Conservation (phyloP, 306 rosid species). For the Crotalaria pallida region DNA sequence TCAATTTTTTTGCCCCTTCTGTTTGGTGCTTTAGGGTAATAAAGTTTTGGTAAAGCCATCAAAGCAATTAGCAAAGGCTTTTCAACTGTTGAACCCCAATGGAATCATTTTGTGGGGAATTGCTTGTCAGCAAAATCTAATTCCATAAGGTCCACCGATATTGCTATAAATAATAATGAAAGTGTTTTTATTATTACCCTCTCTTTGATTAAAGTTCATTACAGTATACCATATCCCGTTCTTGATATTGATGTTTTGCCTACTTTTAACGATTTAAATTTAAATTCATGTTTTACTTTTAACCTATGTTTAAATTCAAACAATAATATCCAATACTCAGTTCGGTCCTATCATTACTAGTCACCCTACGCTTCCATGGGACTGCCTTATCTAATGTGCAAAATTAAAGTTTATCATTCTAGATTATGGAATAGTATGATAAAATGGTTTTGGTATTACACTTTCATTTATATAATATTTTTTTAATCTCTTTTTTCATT, state of each 20-base stretch:
- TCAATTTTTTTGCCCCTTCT: constrained; percentile 9
- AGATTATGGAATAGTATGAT: too few relatives aligned
- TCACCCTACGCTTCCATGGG: too few relatives aligned
- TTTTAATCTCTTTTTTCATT: too few relatives aligned
- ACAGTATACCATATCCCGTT: not conserved
- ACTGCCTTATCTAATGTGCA: too few relatives aligned
- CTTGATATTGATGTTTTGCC: not conserved
- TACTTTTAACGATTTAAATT: not conserved
- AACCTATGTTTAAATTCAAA: too few relatives aligned
- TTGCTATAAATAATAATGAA: constrained; percentile 22
- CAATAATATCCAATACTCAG: too few relatives aligned
- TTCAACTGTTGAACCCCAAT: not conserved
- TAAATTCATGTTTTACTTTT: too few relatives aligned
- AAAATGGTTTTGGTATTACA: too few relatives aligned
- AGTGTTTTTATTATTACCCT: not conserved
- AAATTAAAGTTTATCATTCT: too few relatives aligned
- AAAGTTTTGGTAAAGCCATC: not conserved
- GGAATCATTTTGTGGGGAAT: constrained; percentile 28
- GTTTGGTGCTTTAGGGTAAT: constrained; percentile 11
- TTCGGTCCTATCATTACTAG: not conserved
- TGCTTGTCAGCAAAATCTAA: constrained; percentile 14
- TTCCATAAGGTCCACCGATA: constrained; percentile 31
- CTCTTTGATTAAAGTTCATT: not conserved
- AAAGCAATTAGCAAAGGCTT: not conserved
- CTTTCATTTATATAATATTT: too few relatives aligned